Percentiles rank a stretch among this genome's conserved stretches.
These are phyloP conservation scores for Venturia nashicola DNA, from an alignment of 2,329 filamentous ascomycete genomes.

Conservation along the genomic window DNA sequence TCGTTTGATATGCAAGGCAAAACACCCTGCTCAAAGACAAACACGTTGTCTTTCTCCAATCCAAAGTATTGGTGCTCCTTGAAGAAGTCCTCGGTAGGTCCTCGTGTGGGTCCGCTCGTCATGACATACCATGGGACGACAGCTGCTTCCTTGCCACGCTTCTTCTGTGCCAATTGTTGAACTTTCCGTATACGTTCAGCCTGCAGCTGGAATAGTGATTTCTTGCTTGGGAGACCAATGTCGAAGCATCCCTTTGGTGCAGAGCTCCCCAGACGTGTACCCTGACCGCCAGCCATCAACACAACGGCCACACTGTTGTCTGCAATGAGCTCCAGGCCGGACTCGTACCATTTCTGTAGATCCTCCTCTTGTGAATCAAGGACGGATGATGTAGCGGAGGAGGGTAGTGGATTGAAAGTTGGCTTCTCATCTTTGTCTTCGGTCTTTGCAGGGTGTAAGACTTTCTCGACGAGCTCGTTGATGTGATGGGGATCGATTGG, in stretches of 20 bases:
- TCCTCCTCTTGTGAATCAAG: slow-evolving; percentile 74
- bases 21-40: slow-evolving; percentile 94
- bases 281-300: slow-evolving; percentile 94
- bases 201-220: slow-evolving; percentile 96
- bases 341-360: slow-evolving; percentile 72
- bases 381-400: slow-evolving; percentile 75
- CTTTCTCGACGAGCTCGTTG: slow-evolving; percentile 73
- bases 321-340: slow-evolving; percentile 52
- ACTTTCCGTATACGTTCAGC: slow-evolving; percentile 85
- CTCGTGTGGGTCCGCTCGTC: slow-evolving; percentile 90
- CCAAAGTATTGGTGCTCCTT: slow-evolving; percentile 84
- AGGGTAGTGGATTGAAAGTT: slow-evolving; percentile 74
- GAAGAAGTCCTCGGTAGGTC: slow-evolving; percentile 90
- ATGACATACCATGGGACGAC: slow-evolving; percentile 97
- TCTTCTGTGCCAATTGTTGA: slow-evolving; percentile 66
- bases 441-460: slow-evolving; percentile 61
- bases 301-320: slow-evolving; percentile 70
- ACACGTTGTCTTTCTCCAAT: slow-evolving; percentile 69
- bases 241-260: slow-evolving; percentile 96
- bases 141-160: slow-evolving; percentile 43
- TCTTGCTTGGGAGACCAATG: slow-evolving; percentile 83
- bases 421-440: slow-evolving; percentile 40
- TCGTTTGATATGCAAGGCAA: slow-evolving; percentile 95
- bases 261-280: slow-evolving; percentile 85
- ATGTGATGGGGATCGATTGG: slow-evolving; percentile 75